phyloP scores from a whole-genome alignment of 2,329 filamentous ascomycete genomes.

The Verticillium dahliae region DNA sequence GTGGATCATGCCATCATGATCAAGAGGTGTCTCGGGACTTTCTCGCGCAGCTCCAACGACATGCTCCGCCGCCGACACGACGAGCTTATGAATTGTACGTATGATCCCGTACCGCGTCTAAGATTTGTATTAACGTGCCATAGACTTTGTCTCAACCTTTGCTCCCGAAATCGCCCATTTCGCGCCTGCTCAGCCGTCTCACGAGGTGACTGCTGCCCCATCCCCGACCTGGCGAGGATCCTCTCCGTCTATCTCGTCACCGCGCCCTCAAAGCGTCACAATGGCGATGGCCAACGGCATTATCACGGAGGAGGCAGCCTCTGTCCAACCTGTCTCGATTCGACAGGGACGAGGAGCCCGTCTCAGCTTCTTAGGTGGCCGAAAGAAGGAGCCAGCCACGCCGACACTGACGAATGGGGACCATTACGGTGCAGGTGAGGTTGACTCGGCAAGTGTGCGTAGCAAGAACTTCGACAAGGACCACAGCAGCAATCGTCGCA shows the following conservation, averaged over 20 bases:
- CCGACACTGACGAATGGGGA: conserved; percentile 20
- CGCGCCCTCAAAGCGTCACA: conserved; percentile 20
- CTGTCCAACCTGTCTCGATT: conserved; percentile 43
- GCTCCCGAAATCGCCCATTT: conserved; percentile 60
- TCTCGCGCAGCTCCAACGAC: conserved; percentile 57
- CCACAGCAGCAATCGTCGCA: conserved; percentile 32
- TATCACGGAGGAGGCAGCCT: conserved; percentile 41
- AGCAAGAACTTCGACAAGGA: conserved; percentile 19
- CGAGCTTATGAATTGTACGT: conserved; percentile 61
- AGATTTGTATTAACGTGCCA: too few species aligned
- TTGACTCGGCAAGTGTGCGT: conserved; percentile 19
- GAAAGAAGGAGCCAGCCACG: conserved; percentile 34
- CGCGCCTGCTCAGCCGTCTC: conserved; percentile 39
- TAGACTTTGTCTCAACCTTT: conserved; percentile 57
- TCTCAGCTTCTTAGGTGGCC: conserved; percentile 50
- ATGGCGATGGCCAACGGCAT: conserved; percentile 25
- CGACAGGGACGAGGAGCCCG: conserved; percentile 44
- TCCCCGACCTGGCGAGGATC: conserved; percentile 43
- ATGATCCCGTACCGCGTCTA: not conserved
- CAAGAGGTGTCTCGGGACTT: conserved; percentile 70
- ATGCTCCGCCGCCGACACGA: conserved; percentile 48
- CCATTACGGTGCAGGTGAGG: conserved; percentile 13
- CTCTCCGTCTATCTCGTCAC: conserved; percentile 31
- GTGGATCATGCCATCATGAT: conserved; percentile 86
- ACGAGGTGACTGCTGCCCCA: conserved; percentile 32